Evolutionary conservation across 2,329 filamentous ascomycete species (phyloP), one percentile per base, ranked within the genome.

Genomic region (Thermothelomyces thermophilus): DNA sequence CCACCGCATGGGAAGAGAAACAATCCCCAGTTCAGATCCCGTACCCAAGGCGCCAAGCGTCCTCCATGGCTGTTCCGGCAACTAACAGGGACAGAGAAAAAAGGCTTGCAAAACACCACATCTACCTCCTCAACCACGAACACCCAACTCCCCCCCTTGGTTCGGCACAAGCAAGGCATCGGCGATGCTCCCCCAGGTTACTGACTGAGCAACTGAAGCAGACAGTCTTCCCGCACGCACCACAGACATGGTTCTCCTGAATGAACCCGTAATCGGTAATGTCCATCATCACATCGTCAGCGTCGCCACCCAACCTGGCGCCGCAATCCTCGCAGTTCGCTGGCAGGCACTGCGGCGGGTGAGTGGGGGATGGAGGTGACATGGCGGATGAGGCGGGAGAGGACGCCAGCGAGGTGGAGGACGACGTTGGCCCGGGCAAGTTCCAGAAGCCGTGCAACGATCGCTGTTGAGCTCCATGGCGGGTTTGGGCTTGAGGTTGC

Each of bases 391-490:
- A 49, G 6, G 64, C 43, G 1, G 64, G 56, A 1, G 61, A 58
- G 0, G 66, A 58, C 1, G 56, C 51, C 2, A 60, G 56, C 3
- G 61, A 60, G 11, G 58, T 54, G 5, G 72, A 62, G 0, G 66
- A 62, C 0, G 69, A 67, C 1, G 52, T n/a, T 1, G 47, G 41
- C 11, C 42, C 48, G 2, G 61, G 71, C 13, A 83, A 70, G n/a
- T 72, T 71, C 79, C 79, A 84, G 66, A 83, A 84, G 35, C 69
- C 75, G 62, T 83, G 79, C 0, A 84, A 68, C 0, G 75, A 80
- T 3, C 71, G 68, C 61, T 83, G 79, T 11, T 57, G 55, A 35
- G 13, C 28, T 9, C 26, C 37, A 26, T 24, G 44, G 13, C 47
- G 51, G 20, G n/a, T 41, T 42, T 19, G 58, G 34, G 35, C 44